phyloP scores from a whole-genome alignment of 2,329 filamentous ascomycete species.

The Phaeosphaeria sp. region DNA sequence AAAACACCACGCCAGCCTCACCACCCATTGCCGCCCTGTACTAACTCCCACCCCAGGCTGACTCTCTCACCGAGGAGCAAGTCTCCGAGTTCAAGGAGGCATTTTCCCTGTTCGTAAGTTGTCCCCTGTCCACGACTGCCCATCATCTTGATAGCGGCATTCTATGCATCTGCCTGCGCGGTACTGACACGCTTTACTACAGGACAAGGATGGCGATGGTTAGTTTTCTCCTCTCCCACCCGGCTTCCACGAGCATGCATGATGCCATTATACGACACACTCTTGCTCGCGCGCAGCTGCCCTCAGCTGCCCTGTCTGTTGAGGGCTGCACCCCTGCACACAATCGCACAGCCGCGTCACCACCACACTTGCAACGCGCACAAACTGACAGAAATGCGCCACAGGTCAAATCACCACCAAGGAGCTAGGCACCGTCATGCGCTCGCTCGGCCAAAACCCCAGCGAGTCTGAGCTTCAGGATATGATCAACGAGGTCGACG shows the following conservation, averaged over 20 bases:
- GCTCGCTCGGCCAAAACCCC: constrained; percentile 67
- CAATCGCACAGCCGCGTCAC: constrained; percentile 10
- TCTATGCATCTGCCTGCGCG: constrained; percentile 4
- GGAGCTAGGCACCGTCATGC: constrained; percentile 69
- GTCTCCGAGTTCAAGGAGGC: constrained; percentile 99
- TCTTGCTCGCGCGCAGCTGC: background rate
- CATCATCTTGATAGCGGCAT: constrained; percentile 14
- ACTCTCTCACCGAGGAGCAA: constrained; percentile 99
- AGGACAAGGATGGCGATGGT: constrained; percentile 68
- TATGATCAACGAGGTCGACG: constrained; percentile 71
- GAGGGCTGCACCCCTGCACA: background rate
- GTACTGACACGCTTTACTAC: constrained; percentile 12
- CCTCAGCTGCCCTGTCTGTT: background rate
- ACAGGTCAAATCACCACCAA: constrained; percentile 68
- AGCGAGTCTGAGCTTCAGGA: constrained; percentile 68
- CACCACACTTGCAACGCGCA: constrained; percentile 4
- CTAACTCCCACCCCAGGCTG: constrained; percentile 69
- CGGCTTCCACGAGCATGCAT: background rate
- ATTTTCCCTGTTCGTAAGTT: constrained; percentile 98
- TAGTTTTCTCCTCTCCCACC: constrained; percentile 30
- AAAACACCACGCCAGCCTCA: constrained; percentile 36
- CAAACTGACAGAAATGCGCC: constrained; percentile 28
- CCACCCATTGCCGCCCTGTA: constrained; percentile 10
- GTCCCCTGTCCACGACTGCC: constrained; percentile 28
- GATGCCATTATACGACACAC: background rate